Conservation (phyloP, 1,284 basidiomycete species). For the Puccinia horiana region DNA sequence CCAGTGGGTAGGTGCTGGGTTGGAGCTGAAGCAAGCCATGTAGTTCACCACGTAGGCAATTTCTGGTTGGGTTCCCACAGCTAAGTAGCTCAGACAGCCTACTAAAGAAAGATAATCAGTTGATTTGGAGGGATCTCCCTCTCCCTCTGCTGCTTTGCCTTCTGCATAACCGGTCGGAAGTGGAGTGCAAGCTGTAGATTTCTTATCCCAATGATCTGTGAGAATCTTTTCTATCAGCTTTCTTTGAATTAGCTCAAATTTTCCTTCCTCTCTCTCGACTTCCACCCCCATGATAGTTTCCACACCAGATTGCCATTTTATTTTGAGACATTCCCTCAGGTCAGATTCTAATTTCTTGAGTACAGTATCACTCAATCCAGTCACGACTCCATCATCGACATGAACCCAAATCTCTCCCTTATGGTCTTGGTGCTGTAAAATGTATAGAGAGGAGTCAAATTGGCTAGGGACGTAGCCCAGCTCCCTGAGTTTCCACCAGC, state of each 20-base stretch:
- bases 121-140: not conserved
- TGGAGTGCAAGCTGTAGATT: not conserved
- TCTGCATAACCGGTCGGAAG: too few species aligned
- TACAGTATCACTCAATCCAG: not conserved
- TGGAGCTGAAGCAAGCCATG: not conserved
- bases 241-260: too few species aligned
- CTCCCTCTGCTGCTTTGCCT: too few species aligned
- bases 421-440: not conserved
- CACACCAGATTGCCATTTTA: not conserved
- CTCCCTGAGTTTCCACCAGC: constrained; percentile 3
- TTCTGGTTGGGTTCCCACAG: not conserved
- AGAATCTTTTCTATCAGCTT: too few species aligned
- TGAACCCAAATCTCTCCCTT: constrained; percentile 11
- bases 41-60: not conserved
- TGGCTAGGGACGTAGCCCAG: not conserved
- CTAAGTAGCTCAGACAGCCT: not conserved
- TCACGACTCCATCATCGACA: not conserved
- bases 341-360: not conserved
- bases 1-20: not conserved
- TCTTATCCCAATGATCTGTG: not conserved
- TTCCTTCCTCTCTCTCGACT: too few species aligned
- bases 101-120: not conserved
- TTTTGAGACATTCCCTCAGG: too few species aligned
- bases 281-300: too few species aligned
- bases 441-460: not conserved